Base-by-base conservation (phyloP, 1,139 yeast genomes). In the Williopsis jadinii region DNA sequence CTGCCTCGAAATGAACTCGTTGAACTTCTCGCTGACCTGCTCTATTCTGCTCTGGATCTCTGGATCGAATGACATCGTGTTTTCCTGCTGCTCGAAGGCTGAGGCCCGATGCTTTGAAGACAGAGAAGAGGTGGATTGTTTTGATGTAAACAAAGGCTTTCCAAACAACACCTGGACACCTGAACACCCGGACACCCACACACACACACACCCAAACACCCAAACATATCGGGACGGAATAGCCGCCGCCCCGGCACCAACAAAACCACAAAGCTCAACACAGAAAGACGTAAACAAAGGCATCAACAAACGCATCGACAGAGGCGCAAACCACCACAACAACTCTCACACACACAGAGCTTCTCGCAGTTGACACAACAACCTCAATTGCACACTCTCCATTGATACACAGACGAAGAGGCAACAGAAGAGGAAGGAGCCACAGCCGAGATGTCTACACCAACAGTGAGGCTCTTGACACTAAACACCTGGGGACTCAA, bases 401-500 rank as follows among this genome's bases (percentile, higher is more conserved):
- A 19, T 19, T 19, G 24, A 19, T 6, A 5, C 24, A 19, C 24
- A 19, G 24, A 19, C 24, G 24, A 19, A 19, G 24, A 19, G 24
- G 24, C 24, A 4, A 19, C 6, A 19, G 24, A 19, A 4, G 24
- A 19, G 6, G 24, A 19, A 19, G 24, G 6, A 19, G 24, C 4
- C 6, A 19, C 6, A 19, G 24, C 24, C 30, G 12, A 28, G 12
- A 28, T 28, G 30, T 11, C 11, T n/a, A 11, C 24, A 34, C 44
- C 51, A 1, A 38, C 44, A 10, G 51, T 81, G 15, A 73, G 66
- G 49, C 65, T 84, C 33, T 67, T 84, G 15, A 82, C 94, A 0
- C 74, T 81, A 58, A 84, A 82, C 57, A 78, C 86, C 1, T 87
- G 97, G 97, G 99, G 98, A 1, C 67, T 92, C 46, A 88, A 87